phyloP scores from a whole-genome alignment of 306 rosid species.

The Cucumis melo region DNA sequence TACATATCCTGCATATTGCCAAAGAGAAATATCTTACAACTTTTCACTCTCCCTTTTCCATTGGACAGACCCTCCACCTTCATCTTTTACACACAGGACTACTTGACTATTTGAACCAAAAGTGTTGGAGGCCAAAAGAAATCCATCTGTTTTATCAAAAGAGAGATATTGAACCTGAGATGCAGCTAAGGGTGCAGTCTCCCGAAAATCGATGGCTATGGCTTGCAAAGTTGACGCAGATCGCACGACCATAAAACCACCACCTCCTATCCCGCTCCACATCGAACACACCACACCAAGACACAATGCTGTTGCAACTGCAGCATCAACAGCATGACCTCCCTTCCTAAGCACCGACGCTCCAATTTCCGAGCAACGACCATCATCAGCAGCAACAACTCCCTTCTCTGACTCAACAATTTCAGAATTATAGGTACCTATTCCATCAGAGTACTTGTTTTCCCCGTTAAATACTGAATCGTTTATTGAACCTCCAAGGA shows the following conservation, averaged over 20 bases:
- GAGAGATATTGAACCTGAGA: constrained; percentile 43
- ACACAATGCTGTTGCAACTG: constrained; percentile 81
- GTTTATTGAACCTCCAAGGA: constrained; percentile 17
- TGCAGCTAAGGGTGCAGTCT: constrained; percentile 90
- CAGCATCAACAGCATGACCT: constrained; percentile 95
- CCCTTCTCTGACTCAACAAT: constrained; percentile 56
- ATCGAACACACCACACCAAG: constrained; percentile 59
- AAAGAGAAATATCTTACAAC: constrained; percentile 3
- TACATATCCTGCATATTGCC: constrained; percentile 61
- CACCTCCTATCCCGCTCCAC: constrained; percentile 92
- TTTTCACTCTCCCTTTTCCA: not conserved
- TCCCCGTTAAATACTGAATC: constrained; percentile 13
- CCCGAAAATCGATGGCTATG: constrained; percentile 74
- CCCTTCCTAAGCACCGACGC: constrained; percentile 55
- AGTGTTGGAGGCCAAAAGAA: not conserved
- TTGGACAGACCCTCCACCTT: not conserved
- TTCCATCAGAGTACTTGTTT: constrained; percentile 7
- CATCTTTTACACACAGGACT: not conserved
- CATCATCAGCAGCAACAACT: constrained; percentile 87
- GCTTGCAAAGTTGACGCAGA: constrained; percentile 42
- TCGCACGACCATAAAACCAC: constrained; percentile 61
- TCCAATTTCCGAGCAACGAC: constrained; percentile 67
- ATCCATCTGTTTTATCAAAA: constrained; percentile 14
- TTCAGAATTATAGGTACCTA: constrained; percentile 9
- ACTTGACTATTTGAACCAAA: not conserved